Evolutionary conservation across 257 asterid species (phyloP), one percentile per base, ranked within the genome.

Genomic region (Nicotiana benthamiana): DNA sequence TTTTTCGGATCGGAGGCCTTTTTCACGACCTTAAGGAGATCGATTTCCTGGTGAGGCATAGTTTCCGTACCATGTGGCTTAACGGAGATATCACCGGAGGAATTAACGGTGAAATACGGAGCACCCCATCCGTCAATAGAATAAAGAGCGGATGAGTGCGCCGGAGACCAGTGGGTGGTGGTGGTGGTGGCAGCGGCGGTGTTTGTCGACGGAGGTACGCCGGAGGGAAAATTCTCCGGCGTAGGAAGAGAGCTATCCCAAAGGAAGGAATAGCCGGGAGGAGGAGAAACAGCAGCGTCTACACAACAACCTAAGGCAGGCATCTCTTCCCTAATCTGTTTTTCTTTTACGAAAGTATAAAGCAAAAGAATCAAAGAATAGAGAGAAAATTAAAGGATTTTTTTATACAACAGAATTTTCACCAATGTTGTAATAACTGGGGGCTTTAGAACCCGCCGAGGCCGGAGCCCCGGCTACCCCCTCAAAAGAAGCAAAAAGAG

Each of bases 381-480:
- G 36, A 43, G 62, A 62, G 48, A 15, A 57, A 67, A 77, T 61
- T 3, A 46, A 77, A 3, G 6, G n/a, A 12, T 17, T 80, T 7
- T 32, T 68, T 84, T 81, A 26, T 80, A 82, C 82, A 82, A 48
- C 46, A 48, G 34, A n/a, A 32, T 64, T 68, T 80, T 56, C 20
- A 43, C 36, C 84, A 76, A 82, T 80, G 87, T 89, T 85, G 97
- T 91, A 84, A 82, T 85, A 86, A 93, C 81, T 92, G 96, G 98
- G 99, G 98, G 97, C 94, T 93, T 93, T 92, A 81, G 81, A 87
- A 95, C 95, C 97, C 96, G 99, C 97, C 99, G 97, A 93, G 98
- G 99, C 99, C 96, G 97, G 90, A 88, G 99, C 99, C 99, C 97
- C 99, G 98, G 99, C 98, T 94, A 92, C 99, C 99, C 98, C 98